Conservation (phyloP, 495 filamentous ascomycete species). For the Tuber melanosporum region DNA sequence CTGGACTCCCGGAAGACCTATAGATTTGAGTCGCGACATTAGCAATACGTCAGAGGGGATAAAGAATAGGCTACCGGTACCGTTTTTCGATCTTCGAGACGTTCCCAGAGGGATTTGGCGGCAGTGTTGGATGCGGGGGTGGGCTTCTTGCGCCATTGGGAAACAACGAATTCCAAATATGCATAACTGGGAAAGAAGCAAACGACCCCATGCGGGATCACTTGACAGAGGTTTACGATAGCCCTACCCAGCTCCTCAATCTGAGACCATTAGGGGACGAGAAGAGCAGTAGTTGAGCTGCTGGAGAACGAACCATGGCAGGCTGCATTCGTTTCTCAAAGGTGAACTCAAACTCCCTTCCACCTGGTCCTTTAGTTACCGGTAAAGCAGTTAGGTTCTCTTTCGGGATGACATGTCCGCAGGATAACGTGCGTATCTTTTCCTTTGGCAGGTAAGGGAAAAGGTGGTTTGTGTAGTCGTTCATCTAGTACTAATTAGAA, state of each 20-base stretch:
- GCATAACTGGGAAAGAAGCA: constrained; percentile 94
- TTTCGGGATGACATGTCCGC: constrained; percentile 85
- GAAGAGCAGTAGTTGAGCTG: background rate
- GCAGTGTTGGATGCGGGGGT: constrained; percentile 11
- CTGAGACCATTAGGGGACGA: constrained; percentile 43
- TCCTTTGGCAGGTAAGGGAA: constrained; percentile 65
- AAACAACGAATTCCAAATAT: constrained; percentile 69
- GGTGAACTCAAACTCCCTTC: constrained; percentile 74
- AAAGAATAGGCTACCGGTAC: constrained; percentile 13
- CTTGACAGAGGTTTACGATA: constrained; percentile 60
- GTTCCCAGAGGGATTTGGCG: constrained; percentile 48
- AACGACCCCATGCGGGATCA: constrained; percentile 86
- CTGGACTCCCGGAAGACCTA: constrained; percentile 60
- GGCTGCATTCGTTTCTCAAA: constrained; percentile 64
- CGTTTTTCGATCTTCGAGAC: constrained; percentile 56
- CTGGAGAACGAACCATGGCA: constrained; percentile 46
- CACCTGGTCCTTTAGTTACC: constrained; percentile 50
- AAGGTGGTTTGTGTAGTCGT: constrained; percentile 76
- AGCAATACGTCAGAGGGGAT: background rate
- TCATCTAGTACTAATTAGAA: constrained; percentile 51
- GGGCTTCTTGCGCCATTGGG: constrained; percentile 55
- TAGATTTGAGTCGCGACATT: background rate
- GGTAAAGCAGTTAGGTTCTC: constrained; percentile 73
- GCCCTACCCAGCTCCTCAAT: constrained; percentile 68
- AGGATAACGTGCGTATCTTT: constrained; percentile 74